A percentile compares a stretch with the other conserved stretches of the same genome.
Conservation (phyloP, 306 rosid species). For the Heteromeles arbutifolia region DNA sequence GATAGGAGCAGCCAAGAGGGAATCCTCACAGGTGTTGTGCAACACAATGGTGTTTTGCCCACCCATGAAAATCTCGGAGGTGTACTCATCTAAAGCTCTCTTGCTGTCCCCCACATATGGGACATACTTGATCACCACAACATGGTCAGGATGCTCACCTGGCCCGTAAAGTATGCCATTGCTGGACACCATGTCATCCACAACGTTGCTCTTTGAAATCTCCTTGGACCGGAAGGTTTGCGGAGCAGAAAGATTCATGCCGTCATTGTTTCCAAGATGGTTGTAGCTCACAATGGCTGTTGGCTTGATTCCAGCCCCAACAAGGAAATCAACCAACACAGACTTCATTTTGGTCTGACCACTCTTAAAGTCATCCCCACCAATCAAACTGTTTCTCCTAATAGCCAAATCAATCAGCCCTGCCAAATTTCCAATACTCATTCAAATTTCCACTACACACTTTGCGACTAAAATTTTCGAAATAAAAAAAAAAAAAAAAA, state of each 20-base stretch:
- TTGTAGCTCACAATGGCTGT: conserved; percentile 98
- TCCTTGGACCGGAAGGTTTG: conserved; percentile 97
- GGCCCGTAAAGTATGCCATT: conserved; percentile 83
- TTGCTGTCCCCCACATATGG: conserved; percentile 98
- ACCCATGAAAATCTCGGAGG: conserved; percentile 98
- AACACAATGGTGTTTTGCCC: conserved; percentile 84
- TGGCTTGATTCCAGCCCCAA: conserved; percentile 99
- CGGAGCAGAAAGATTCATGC: conserved; percentile 97
- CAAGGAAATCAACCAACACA: conserved; percentile 95
- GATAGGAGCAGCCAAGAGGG: conserved; percentile 96
- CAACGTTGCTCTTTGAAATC: conserved; percentile 96
- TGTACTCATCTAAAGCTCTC: conserved; percentile 98
- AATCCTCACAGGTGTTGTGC: conserved; percentile 99
- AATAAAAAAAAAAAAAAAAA: neutral
- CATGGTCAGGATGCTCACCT: conserved; percentile 98
- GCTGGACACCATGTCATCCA: conserved; percentile 97
- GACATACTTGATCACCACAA: conserved; percentile 96
- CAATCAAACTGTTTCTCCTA: conserved; percentile 70
- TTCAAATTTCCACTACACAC: neutral
- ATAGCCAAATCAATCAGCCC: conserved; percentile 90
- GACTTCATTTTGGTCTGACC: conserved; percentile 99
- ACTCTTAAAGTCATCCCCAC: conserved; percentile 98
- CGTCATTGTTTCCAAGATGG: conserved; percentile 97
- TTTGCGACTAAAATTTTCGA: no score
- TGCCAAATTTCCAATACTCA: conserved; percentile 6